A percentile compares a stretch with the other conserved stretches of the same genome.
Conservation (phyloP, 305 asterid genomes). For the Andrographis paniculata region DNA sequence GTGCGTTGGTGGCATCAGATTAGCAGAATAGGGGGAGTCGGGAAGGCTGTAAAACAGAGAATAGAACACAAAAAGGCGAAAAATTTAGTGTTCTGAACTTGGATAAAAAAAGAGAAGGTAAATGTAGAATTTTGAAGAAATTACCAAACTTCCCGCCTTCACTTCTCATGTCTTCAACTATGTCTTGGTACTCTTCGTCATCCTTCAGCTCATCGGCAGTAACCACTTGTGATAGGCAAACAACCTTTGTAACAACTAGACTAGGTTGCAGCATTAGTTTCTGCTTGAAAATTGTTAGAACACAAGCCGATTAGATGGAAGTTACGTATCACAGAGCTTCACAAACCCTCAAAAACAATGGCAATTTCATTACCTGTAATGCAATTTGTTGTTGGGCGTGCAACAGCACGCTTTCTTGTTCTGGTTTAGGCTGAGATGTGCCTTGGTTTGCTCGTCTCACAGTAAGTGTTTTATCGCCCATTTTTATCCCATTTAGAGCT, state of each 20-base stretch:
- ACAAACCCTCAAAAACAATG: constrained; percentile 4
- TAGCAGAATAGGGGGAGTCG: constrained; percentile 26
- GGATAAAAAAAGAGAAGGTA: not conserved
- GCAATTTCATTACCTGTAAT: constrained; percentile 40
- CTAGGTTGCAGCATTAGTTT: constrained; percentile 50
- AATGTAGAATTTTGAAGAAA: constrained; percentile 1
- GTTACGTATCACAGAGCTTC: constrained; percentile 5
- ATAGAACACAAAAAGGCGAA: constrained; percentile 20
- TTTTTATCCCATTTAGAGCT: constrained; percentile 74
- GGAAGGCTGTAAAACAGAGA: constrained; percentile 28
- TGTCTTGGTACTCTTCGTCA: constrained; percentile 65
- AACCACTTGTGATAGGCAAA: constrained; percentile 65
- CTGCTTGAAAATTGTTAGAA: constrained; percentile 35
- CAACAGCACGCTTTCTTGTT: constrained; percentile 65
- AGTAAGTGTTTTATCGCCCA: constrained; percentile 86
- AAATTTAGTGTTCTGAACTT: constrained; percentile 15
- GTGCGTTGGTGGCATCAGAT: constrained; percentile 25
- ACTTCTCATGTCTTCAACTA: constrained; percentile 65
- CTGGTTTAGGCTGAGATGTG: constrained; percentile 61
- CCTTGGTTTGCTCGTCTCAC: constrained; percentile 83
- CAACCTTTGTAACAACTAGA: constrained; percentile 41
- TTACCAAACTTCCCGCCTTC: constrained; percentile 81
- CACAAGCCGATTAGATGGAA: no score
- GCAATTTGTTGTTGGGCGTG: constrained; percentile 83
- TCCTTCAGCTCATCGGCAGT: constrained; percentile 55